Evolutionary conservation across 352 stramenopile species (phyloP).

Genomic region (Globisporangium nagaii): DNA sequence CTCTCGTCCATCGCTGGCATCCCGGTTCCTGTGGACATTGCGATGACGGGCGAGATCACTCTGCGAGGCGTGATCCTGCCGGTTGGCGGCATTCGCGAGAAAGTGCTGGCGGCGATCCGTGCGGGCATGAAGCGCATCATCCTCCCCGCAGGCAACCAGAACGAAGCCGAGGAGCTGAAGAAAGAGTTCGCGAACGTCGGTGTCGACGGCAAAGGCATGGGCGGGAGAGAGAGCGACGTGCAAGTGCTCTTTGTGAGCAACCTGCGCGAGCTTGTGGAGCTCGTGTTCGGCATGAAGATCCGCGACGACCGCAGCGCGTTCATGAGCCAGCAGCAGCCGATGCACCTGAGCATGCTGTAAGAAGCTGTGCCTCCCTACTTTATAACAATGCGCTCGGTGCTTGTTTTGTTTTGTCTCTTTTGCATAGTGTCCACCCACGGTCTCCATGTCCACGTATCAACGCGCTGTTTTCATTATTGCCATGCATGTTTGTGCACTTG

Average conservation of each 20-base stretch:
- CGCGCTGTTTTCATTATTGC: no score
- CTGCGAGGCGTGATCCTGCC: conserved; percentile 85
- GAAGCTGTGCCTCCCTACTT: conserved; percentile 1
- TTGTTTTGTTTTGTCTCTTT: no score
- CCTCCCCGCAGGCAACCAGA: conserved; percentile 65
- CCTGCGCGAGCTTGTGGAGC: conserved; percentile 51
- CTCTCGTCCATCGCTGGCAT: conserved; percentile 67
- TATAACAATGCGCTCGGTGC: conserved; percentile 3
- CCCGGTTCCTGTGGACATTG: conserved; percentile 68
- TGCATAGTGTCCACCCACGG: no score
- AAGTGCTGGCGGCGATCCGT: conserved; percentile 82
- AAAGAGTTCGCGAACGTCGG: conserved; percentile 44
- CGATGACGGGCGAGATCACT: conserved; percentile 88
- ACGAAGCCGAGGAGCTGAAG: conserved; percentile 63
- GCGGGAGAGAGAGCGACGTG: conserved; percentile 23
- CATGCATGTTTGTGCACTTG: no score
- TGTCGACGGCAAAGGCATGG: conserved; percentile 9
- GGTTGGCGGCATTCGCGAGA: conserved; percentile 89
- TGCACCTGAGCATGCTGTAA: conserved; percentile 50
- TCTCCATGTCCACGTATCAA: no score
- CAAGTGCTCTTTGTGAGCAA: conserved; percentile 67
- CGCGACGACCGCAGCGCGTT: conserved; percentile 26
- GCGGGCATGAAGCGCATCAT: conserved; percentile 82
- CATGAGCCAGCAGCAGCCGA: conserved; percentile 15
- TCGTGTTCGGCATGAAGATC: conserved; percentile 67